Evolutionary conservation across 2,329 filamentous ascomycete species (phyloP).

Genomic region (Microdochium bolleyi): DNA sequence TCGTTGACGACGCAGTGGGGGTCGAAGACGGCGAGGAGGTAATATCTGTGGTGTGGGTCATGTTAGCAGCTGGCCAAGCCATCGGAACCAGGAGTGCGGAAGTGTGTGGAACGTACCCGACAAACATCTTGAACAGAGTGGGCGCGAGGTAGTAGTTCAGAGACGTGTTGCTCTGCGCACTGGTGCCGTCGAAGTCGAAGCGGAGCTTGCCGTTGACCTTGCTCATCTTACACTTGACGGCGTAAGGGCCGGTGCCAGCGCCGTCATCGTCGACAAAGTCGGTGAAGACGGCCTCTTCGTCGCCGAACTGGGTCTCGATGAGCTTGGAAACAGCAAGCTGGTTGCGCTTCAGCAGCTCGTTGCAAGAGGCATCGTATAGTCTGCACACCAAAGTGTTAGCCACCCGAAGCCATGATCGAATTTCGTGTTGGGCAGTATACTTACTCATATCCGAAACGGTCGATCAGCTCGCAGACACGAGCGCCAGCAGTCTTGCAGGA

Average conservation of each 20-base stretch:
- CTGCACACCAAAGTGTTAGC: neutral
- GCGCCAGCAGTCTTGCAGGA: conserved; percentile 34
- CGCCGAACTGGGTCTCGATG: conserved; percentile 34
- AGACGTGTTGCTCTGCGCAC: conserved; percentile 32
- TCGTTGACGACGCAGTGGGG: conserved; percentile 40
- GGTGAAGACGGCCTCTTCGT: conserved; percentile 32
- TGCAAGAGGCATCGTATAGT: conserved; percentile 34
- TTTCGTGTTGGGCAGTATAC: neutral
- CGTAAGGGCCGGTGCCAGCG: conserved; percentile 34
- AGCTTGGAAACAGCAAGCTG: conserved; percentile 33
- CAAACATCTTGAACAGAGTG: conserved; percentile 44
- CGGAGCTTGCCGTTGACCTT: conserved; percentile 30
- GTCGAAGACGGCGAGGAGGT: conserved; percentile 37
- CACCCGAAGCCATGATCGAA: neutral
- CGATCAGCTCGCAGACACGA: conserved; percentile 34
- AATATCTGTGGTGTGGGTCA: conserved; percentile 12
- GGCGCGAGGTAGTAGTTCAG: conserved; percentile 41
- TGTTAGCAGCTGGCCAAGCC: neutral
- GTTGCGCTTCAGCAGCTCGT: conserved; percentile 34
- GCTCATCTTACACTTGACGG: conserved; percentile 36
- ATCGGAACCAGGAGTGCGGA: neutral
- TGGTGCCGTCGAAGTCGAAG: conserved; percentile 40
- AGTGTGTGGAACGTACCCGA: conserved; percentile 17
- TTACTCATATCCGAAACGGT: conserved; percentile 30
- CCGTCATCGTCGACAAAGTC: conserved; percentile 42